phyloP scores from a whole-genome alignment of 768 basidiomycete genomes.

The Infundibulicybe gibba region DNA sequence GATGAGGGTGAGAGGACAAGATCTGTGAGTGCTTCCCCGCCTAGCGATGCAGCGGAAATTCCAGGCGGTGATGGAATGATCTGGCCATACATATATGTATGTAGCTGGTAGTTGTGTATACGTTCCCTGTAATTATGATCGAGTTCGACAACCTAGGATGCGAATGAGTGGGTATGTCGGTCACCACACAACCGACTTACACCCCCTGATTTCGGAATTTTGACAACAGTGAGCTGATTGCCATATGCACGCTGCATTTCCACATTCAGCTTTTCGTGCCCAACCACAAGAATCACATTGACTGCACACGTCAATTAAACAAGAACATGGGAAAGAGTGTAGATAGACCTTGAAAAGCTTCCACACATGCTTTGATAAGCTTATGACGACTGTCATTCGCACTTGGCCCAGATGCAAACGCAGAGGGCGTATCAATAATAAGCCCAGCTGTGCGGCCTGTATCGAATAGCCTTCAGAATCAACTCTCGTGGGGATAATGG shows the following conservation, averaged over 20 bases:
- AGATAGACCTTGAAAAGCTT: conserved; percentile 78
- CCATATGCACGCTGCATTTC: conserved; percentile 90
- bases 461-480: conserved; percentile 2
- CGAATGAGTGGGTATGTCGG: neutral
- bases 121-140: conserved; percentile 79
- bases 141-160: conserved; percentile 81
- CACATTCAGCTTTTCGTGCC: conserved; percentile 94
- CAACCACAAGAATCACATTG: conserved; percentile 90
- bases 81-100: conserved; percentile 92
- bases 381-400: conserved; percentile 68
- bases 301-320: conserved; percentile 43
- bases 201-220: conserved; percentile 95
- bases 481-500: conserved; percentile 2
- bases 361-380: conserved; percentile 81
- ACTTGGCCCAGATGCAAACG: conserved; percentile 64
- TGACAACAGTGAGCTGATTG: conserved; percentile 70
- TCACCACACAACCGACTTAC: conserved; percentile 40
- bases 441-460: conserved; percentile 73
- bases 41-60: conserved; percentile 50
- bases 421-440: conserved; percentile 83
- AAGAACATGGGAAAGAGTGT: conserved; percentile 4
- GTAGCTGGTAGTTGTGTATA: conserved; percentile 74
- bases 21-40: conserved; percentile 72
- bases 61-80: conserved; percentile 62
- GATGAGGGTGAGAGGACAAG: conserved; percentile 83